A percentile compares a stretch with the other conserved stretches of the same genome.
Conservation (phyloP, 192 early-diverging fungal species). For the Backusella morwellensis region DNA sequence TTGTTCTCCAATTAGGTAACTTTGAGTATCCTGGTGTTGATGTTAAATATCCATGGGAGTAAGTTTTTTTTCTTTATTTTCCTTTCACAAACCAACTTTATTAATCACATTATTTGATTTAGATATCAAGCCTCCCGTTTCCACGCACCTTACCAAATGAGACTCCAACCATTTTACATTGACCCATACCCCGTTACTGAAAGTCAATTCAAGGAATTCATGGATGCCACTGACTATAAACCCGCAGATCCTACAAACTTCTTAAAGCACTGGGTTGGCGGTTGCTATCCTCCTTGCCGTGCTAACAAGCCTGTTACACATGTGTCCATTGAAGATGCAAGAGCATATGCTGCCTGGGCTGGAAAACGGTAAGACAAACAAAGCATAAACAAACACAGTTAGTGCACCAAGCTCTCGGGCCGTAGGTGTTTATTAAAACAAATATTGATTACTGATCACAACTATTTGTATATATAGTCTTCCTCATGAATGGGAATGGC, state of each 20-base stretch:
- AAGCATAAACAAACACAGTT: neutral
- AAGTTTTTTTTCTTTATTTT: slow-evolving; percentile 5
- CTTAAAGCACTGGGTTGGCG: slow-evolving; percentile 23
- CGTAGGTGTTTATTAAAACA: neutral
- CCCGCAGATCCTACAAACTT: slow-evolving; percentile 25
- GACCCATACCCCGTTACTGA: slow-evolving; percentile 22
- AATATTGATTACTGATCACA: neutral
- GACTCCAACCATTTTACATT: slow-evolving; percentile 20
- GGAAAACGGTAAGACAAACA: slow-evolving; percentile 20
- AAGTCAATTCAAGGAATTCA: slow-evolving; percentile 19
- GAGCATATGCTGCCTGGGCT: slow-evolving; percentile 24
- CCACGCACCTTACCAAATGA: slow-evolving; percentile 16
- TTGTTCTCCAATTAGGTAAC: neutral
- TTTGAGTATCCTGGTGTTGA: slow-evolving; percentile 24
- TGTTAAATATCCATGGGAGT: slow-evolving; percentile 26
- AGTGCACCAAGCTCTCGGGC: neutral
- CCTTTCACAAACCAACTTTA: neutral
- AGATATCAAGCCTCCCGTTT: slow-evolving; percentile 19
- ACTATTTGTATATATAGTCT: slow-evolving; percentile 8
- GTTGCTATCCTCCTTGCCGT: slow-evolving; percentile 6
- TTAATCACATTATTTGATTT: neutral
- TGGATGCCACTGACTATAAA: slow-evolving; percentile 21
- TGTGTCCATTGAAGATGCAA: slow-evolving; percentile 27
- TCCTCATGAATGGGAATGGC: slow-evolving; percentile 30
- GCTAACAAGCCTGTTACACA: slow-evolving; percentile 25